Evolutionary conservation across 768 basidiomycete genomes (phyloP).

Genomic region (Termitomyces heimii): DNA sequence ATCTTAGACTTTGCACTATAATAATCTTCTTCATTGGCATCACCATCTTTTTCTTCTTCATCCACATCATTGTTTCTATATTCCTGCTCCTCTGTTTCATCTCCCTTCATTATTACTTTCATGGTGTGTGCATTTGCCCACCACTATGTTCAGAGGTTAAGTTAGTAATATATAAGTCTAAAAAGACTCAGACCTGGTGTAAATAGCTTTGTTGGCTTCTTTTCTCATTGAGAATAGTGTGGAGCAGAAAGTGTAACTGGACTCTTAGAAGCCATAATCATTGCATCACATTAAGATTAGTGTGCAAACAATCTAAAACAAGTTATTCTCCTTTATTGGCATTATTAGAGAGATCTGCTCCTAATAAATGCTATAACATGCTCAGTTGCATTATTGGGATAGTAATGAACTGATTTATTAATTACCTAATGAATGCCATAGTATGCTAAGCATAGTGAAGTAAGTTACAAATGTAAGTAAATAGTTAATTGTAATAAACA

Average conservation of each 20-base stretch:
- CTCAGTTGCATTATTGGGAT: too few species aligned
- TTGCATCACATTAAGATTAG: conserved; percentile 20
- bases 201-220: conserved; percentile 55
- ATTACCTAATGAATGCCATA: too few species aligned
- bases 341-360: too few species aligned
- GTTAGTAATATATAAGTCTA: neutral
- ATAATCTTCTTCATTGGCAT: conserved; percentile 33
- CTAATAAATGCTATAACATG: too few species aligned
- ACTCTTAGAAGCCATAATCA: conserved; percentile 30
- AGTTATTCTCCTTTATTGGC: neutral
- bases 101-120: conserved; percentile 35
- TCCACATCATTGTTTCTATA: conserved; percentile 20
- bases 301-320: conserved; percentile 18
- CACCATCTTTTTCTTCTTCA: conserved; percentile 26
- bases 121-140: conserved; percentile 47
- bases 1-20: conserved; percentile 36
- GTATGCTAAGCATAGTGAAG: too few species aligned
- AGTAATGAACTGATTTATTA: too few species aligned
- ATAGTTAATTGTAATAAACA: too few species aligned
- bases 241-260: conserved; percentile 29
- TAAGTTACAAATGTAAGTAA: too few species aligned
- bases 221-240: conserved; percentile 61
- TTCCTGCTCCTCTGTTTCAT: conserved; percentile 25
- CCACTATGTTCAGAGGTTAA: conserved; percentile 8
- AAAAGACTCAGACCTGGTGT: conserved; percentile 38